Base-by-base conservation (phyloP, 352 stramenopile genomes). In the Phytopythium boreale region DNA sequence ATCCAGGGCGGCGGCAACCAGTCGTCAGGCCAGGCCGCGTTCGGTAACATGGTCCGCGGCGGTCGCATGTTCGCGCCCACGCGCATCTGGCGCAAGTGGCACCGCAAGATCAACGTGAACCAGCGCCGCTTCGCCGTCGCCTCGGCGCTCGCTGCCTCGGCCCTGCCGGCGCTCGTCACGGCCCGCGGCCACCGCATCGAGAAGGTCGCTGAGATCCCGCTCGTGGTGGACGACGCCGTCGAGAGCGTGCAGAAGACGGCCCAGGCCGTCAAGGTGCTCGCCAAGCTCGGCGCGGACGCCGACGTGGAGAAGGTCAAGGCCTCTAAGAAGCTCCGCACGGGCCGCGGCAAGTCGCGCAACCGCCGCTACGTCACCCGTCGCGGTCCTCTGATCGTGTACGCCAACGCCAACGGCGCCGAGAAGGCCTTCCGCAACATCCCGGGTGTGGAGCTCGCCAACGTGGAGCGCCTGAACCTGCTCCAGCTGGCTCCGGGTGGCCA, bases 41-140 rank as follows among this genome's bases (percentile, higher is more conserved):
- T 99, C 87, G 98, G 97, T 64, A 99, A 99, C 95, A 99, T 99
- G 97, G 98, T 94, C 86, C 96, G 93, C 84, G 93, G 88, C 67
- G 97, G 96, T 84, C 93, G 97, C 77, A 99, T 99, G 97, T 99
- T 99, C 79, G 95, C 95, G 31, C 97, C 97, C 59, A 99, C 97
- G 75, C 98, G 98, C 76, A 98, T 98, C 67, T 99, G 97, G 97
- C 89, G 97, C 76, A 98, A 98, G 82, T 99, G 97, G 97, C 97
- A 99, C 88, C 88, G 94, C 70, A 98, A 98, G 82, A 97, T 99
- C 74, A 99, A 99, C 78, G 84, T 98, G 67, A 99, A 98, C 84
- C 97, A 99, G 85, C 96, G 97, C 73, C 88, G 96, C 66, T 99
- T 98, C 76, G 97, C 97, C 58, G 88, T 99, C 46, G 95, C 95